Conservation (phyloP, 768 basidiomycete genomes). For the Boletus coccyginus region DNA sequence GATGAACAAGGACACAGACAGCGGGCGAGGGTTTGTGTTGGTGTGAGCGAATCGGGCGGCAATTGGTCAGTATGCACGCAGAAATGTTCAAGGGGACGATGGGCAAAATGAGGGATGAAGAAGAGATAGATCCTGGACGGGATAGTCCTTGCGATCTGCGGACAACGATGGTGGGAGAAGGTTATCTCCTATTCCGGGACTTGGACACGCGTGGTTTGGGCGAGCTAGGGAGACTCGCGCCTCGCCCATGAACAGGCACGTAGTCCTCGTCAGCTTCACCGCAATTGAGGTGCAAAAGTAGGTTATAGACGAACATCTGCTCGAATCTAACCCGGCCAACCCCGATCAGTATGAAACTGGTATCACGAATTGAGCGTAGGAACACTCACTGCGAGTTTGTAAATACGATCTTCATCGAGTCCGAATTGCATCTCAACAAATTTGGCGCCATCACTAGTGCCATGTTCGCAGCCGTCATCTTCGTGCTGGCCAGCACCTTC, state of each 20-base stretch:
- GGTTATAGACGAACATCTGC: slow-evolving; percentile 82
- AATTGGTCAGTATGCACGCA: not conserved
- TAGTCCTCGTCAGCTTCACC: slow-evolving; percentile 74
- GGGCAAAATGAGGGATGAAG: not conserved
- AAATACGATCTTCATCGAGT: slow-evolving; percentile 86
- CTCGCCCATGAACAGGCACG: slow-evolving; percentile 74
- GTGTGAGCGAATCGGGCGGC: not conserved
- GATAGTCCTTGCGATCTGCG: not conserved
- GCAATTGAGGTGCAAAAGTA: slow-evolving; percentile 78
- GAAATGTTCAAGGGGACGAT: not conserved
- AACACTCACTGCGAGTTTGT: slow-evolving; percentile 82
- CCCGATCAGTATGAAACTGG: slow-evolving; percentile 4
- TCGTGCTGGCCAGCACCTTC: slow-evolving; percentile 65
- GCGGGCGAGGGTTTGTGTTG: not conserved
- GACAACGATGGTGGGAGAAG: not conserved
- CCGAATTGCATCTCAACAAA: slow-evolving; percentile 79
- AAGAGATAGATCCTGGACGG: not conserved
- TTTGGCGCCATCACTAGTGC: slow-evolving; percentile 94
- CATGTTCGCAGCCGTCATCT: slow-evolving; percentile 89
- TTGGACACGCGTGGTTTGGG: slow-evolving; percentile 49
- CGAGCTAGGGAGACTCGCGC: slow-evolving; percentile 52
- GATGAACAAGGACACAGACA: not conserved
- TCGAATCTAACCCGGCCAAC: slow-evolving; percentile 57
- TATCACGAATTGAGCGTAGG: not conserved
- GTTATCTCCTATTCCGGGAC: slow-evolving; percentile 50